These are phyloP conservation scores for Hygrocybe coccinea DNA, from an alignment of 768 basidiomycete genomes.

Conservation along the genomic window DNA sequence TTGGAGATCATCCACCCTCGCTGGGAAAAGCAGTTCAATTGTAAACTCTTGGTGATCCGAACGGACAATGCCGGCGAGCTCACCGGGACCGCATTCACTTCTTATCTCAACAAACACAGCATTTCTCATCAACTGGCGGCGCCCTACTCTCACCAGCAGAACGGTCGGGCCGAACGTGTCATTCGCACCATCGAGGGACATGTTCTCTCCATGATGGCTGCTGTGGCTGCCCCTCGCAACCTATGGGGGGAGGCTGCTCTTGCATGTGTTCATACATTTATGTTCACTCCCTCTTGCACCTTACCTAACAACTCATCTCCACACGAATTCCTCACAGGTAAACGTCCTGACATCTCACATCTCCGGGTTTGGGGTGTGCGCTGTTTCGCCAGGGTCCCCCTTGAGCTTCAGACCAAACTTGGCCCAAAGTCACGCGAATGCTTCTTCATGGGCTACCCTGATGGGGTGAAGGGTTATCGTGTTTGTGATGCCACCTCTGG, in stretches of 20 bases:
- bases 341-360: conserved; percentile 26
- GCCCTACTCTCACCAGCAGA: conserved; percentile 31
- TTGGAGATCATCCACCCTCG: neutral
- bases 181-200: conserved; percentile 25
- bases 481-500: conserved; percentile 11
- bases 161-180: conserved; percentile 27
- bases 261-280: conserved; percentile 17
- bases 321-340: conserved; percentile 14
- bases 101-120: conserved; percentile 11
- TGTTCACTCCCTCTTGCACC: conserved; percentile 21
- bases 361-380: conserved; percentile 28
- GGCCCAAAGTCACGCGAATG: conserved; percentile 16
- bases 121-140: conserved; percentile 21
- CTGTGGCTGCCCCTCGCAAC: conserved; percentile 9
- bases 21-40: conserved; percentile 1
- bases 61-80: conserved; percentile 7
- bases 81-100: neutral
- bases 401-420: conserved; percentile 24
- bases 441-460: conserved; percentile 24
- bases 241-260: conserved; percentile 24
- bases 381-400: conserved; percentile 28
- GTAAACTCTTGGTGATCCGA: neutral
- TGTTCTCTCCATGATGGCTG: conserved; percentile 21
- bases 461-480: conserved; percentile 22
- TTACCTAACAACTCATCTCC: conserved; percentile 18